Conservation (phyloP, 2,329 filamentous ascomycete genomes). For the Nannizziopsis barbatae region DNA sequence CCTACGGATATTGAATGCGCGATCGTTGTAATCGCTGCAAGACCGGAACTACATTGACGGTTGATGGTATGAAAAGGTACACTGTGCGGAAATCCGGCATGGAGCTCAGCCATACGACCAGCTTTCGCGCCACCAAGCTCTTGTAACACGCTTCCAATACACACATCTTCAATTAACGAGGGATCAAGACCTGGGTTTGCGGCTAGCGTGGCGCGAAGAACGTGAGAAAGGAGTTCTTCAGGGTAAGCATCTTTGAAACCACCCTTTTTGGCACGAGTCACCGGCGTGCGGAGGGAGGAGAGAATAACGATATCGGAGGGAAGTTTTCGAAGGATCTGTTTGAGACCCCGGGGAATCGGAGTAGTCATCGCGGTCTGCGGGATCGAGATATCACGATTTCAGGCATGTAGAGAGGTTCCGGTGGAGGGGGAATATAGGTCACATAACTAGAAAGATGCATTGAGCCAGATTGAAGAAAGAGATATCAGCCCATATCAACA, state of each 20-base stretch:
- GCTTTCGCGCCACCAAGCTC: conserved; percentile 87
- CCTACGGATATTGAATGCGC: conserved; percentile 66
- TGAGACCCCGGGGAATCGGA: conserved; percentile 52
- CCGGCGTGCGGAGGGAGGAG: conserved; percentile 77
- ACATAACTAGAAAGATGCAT: too few relatives aligned
- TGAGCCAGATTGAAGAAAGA: too few relatives aligned
- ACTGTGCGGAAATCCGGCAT: conserved; percentile 61
- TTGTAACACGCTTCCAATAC: conserved; percentile 77
- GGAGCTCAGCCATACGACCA: conserved; percentile 78
- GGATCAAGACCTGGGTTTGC: conserved; percentile 63
- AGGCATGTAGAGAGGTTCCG: neutral
- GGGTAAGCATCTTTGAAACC: conserved; percentile 79
- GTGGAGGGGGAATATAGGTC: neutral
- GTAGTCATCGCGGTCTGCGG: conserved; percentile 33
- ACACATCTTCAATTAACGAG: conserved; percentile 62
- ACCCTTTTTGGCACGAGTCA: conserved; percentile 74
- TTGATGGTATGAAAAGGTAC: conserved; percentile 80
- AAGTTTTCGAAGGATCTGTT: conserved; percentile 64
- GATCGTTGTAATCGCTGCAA: conserved; percentile 64
- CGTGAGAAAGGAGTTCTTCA: conserved; percentile 64
- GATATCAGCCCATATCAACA: too few relatives aligned
- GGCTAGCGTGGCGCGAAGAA: conserved; percentile 56
- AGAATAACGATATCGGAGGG: conserved; percentile 79
- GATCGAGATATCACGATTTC: neutral
- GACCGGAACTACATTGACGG: conserved; percentile 67